phyloP scores from a whole-genome alignment of 305 asterid species.

The Solanum hybrid region DNA sequence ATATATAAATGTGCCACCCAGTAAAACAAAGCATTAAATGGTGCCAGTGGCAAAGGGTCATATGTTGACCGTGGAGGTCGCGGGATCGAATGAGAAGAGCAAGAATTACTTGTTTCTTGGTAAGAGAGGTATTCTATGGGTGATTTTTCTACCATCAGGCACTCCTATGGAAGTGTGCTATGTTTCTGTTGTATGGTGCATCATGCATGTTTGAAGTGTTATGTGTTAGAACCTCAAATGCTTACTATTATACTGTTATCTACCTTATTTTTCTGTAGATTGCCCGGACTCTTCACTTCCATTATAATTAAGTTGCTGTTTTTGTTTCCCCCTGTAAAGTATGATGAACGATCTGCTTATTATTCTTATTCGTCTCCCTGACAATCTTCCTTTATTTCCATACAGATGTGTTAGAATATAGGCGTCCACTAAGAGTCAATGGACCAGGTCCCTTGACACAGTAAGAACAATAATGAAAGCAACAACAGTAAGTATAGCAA shows the following conservation, averaged over 20 bases:
- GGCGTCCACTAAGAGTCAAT: no score
- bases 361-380: background rate
- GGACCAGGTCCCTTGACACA: no score
- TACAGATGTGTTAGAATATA: constrained; percentile 38
- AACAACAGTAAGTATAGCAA: no score
- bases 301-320: background rate
- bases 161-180: background rate
- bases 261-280: background rate
- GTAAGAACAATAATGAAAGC: no score
- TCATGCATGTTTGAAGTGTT: background rate
- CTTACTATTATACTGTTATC: background rate
- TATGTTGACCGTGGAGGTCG: no score
- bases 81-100: background rate
- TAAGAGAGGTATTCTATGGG: background rate
- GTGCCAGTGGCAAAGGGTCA: no score
- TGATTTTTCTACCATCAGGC: background rate
- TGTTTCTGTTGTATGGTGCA: background rate
- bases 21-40: no score
- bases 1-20: no score
- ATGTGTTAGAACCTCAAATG: background rate
- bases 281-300: background rate
- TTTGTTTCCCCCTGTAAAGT: background rate
- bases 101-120: background rate
- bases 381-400: constrained; percentile 8
- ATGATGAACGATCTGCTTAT: background rate